A percentile compares a stretch with the other conserved stretches of the same genome.
Conservation (phyloP, 805 yeast species). For the Sugiyamaella floridensis region DNA sequence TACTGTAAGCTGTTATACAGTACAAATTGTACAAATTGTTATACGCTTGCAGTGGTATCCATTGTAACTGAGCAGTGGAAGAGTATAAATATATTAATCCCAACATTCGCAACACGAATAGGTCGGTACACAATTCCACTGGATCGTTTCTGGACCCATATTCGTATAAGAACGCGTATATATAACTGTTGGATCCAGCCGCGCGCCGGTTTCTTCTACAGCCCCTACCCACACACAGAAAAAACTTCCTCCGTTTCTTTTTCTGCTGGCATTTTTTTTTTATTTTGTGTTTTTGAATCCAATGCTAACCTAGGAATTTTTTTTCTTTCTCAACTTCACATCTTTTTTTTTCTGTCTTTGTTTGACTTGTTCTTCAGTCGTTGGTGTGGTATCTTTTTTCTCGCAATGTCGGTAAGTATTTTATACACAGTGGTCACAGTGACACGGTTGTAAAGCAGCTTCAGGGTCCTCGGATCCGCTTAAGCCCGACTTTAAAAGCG, state of each 20-base stretch:
- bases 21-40: too few relatives aligned
- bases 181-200: not conserved
- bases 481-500: too few relatives aligned
- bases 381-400: not conserved
- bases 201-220: not conserved
- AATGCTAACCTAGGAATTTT: not conserved
- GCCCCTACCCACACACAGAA: conserved; percentile 2
- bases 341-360: conserved; percentile 1
- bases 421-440: not conserved
- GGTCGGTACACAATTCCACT: too few relatives aligned
- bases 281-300: not conserved
- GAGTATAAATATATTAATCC: too few relatives aligned
- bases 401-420: not conserved
- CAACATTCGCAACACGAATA: too few relatives aligned
- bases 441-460: not conserved
- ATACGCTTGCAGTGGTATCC: too few relatives aligned
- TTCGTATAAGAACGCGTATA: not conserved
- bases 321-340: not conserved
- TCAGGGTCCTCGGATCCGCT: too few relatives aligned
- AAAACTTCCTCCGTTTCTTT: conserved; percentile 2
- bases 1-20: too few relatives aligned
- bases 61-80: too few relatives aligned
- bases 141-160: not conserved
- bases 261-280: not conserved
- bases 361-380: not conserved